A percentile compares a stretch with the other conserved stretches of the same genome.
Conservation (phyloP, 805 yeast species). For the Isabelozyma gotoi region DNA sequence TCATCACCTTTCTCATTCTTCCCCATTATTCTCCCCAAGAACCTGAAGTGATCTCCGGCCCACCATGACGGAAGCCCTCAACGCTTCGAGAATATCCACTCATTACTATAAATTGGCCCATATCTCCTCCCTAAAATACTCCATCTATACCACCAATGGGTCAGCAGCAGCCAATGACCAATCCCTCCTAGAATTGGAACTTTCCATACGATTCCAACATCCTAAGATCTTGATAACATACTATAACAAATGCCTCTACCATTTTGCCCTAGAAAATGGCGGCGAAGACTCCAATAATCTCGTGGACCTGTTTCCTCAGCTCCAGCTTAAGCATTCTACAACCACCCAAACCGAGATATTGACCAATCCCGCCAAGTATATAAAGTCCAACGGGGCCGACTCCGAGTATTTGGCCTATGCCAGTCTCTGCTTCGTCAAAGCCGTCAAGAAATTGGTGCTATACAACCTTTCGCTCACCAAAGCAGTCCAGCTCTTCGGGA, state of each 20-base stretch:
- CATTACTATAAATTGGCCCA: constrained; percentile 43
- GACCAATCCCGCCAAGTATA: constrained; percentile 28
- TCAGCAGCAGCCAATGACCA: constrained; percentile 30
- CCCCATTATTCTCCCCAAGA: neutral
- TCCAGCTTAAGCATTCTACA: constrained; percentile 21
- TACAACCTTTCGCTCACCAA: constrained; percentile 29
- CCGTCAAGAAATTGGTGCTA: constrained; percentile 37
- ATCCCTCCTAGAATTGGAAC: constrained; percentile 38
- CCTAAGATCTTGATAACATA: constrained; percentile 41
- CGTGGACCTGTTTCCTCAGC: constrained; percentile 16
- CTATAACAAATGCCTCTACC: constrained; percentile 39
- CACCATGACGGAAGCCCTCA: constrained; percentile 12
- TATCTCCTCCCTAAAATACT: constrained; percentile 26
- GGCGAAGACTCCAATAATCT: constrained; percentile 12
- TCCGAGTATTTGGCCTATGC: constrained; percentile 30
- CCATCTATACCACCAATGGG: constrained; percentile 23
- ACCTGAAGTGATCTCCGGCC: neutral
- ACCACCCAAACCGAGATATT: constrained; percentile 22
- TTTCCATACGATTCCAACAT: constrained; percentile 31
- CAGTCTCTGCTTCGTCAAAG: constrained; percentile 36
- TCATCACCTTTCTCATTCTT: too few relatives aligned
- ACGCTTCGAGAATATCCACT: constrained; percentile 30
- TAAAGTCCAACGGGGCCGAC: constrained; percentile 12
- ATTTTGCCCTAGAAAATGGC: constrained; percentile 31
- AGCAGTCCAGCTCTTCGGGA: constrained; percentile 34